These are phyloP conservation scores for Hyparrhenia diplandra DNA, from an alignment of 176 grass and related monocot genomes.

Conservation along the genomic window DNA sequence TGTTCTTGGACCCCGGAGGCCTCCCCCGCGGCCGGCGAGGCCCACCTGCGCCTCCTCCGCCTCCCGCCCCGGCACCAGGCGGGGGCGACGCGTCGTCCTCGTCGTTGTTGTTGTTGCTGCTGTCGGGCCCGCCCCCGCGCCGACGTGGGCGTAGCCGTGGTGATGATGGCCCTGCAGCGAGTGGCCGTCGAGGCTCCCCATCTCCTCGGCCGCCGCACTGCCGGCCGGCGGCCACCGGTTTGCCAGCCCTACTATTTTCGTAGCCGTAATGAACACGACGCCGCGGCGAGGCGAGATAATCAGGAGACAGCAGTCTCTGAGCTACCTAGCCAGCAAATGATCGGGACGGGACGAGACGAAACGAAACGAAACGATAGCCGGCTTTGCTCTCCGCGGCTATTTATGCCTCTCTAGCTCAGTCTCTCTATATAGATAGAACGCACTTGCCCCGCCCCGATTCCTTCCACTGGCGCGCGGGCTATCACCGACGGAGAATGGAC, in stretches of 20 bases:
- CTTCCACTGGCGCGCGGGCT: background rate
- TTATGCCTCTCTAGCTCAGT: slow-evolving; percentile 14
- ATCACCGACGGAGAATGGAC: background rate
- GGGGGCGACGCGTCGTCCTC: slow-evolving; percentile 44
- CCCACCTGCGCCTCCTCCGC: background rate
- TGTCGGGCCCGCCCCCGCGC: background rate
- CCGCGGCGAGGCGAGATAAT: background rate
- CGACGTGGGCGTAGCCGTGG: slow-evolving; percentile 22
- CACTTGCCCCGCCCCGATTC: background rate
- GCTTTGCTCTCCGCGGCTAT: slow-evolving; percentile 19
- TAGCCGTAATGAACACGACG: background rate
- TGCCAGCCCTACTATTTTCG: slow-evolving; percentile 73
- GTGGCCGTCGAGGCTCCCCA: slow-evolving; percentile 62
- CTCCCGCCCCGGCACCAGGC: background rate
- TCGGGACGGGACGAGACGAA: background rate
- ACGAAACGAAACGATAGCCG: background rate
- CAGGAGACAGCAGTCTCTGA: background rate
- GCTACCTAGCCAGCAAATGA: background rate
- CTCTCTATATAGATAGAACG: background rate
- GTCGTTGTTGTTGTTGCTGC: slow-evolving; percentile 46
- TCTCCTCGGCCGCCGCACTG: slow-evolving; percentile 42
- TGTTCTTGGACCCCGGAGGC: slow-evolving; percentile 92
- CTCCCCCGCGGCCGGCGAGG: slow-evolving; percentile 69
- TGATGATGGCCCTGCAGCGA: slow-evolving; percentile 38
- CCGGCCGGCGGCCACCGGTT: slow-evolving; percentile 74